Evolutionary conservation across 495 filamentous ascomycete species (phyloP), one percentile per base, ranked within the genome.

Genomic region (Neurospora sp.): DNA sequence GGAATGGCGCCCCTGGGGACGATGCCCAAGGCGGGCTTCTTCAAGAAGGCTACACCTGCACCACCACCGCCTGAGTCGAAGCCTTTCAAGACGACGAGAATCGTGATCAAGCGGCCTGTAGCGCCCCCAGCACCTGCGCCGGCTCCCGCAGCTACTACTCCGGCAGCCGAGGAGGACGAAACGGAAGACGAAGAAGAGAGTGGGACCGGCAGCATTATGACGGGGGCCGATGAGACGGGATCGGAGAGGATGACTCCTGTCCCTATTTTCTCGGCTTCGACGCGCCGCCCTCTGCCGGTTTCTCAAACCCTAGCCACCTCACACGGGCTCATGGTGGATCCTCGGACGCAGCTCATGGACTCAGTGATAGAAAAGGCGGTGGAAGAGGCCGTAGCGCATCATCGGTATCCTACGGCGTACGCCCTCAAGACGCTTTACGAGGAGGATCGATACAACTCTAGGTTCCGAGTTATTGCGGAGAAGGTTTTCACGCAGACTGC

Each of bases 1-100:
- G 87, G 88, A 75, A 93, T 94, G 91, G 87, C 86, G 48, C 87
- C 91, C 38, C 81, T 94, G 5, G 91, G 91, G 44, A 85, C 85
- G 37, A 81, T 87, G 68, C 91, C 91, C 9, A 89, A 84, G 79
- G 76, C 81, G n/a, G 78, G 82, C 27, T 72, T 81, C 70, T 79
- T 82, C 70, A 85, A 83, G 79, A 85, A 83, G 73, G 70, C 78
- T 14, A 68, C 77, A 38, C 68, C 81, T 39, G 72, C 75, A 20
- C 37, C 78, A 12, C 71, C 70, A 6, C 72, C 78, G 6, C 73
- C 77, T 10, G 74, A 75, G 71, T 38, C 20, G 20, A 45, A 71
- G 14, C 42, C 70, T 9, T 38, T 59, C 53, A 69, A 40, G 39
- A 59, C 79, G 40, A 73, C 77, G 20, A 76, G 79, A 65, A 85